Base-by-base conservation (phyloP, 768 basidiomycete genomes). In the Lanmaoa pseudosensibilis region DNA sequence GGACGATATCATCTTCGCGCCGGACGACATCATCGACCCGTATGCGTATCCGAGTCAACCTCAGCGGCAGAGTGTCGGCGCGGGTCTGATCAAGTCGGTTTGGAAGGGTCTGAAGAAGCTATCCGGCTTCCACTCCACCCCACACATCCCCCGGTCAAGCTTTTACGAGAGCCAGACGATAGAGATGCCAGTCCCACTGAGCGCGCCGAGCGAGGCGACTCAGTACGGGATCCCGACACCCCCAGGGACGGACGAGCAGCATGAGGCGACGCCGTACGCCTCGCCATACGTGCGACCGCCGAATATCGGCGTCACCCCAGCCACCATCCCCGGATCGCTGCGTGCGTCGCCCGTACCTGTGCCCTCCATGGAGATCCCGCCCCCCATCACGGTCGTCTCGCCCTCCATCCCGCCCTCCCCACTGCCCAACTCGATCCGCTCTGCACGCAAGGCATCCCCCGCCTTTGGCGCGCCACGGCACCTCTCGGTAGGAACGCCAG, bases 51-150 rank as follows among this genome's bases (percentile, higher is more conserved):
- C n/a, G n/a, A n/a, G n/a, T n/a, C 63, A 33, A 2, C 59, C 59
- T 2, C 52, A 56, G 23, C 60, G 48, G 19, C 59, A 37, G 34
- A 39, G 50, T 32, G 27, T 55, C 30, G 50, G 58, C n/a, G 56
- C 23, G 6, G 54, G 65, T 38, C 55, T 74, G 16, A 53, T 71
- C 5, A 68, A 66, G 18, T 68, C 70, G 1, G 55, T 78, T 19
- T 72, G 77, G 51, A 62, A 64, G 1, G 71, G 73, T 5, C 52
- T 78, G 9, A 74, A 69, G 58, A 72, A 69, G 49, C 59, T 67
- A 23, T 62, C 68, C 45, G 61, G 61, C 38, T 56, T 64, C 54
- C 41, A 54, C 16, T 52, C 39, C 21, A 27, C 8, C 37, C 37
- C 49, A 19, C 5, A 38, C 40, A 10, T 49, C n/a, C 36, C 52